These are phyloP conservation scores for Colletotrichum sp. DNA, from an alignment of 2,329 filamentous ascomycete genomes.

Conservation along the genomic window DNA sequence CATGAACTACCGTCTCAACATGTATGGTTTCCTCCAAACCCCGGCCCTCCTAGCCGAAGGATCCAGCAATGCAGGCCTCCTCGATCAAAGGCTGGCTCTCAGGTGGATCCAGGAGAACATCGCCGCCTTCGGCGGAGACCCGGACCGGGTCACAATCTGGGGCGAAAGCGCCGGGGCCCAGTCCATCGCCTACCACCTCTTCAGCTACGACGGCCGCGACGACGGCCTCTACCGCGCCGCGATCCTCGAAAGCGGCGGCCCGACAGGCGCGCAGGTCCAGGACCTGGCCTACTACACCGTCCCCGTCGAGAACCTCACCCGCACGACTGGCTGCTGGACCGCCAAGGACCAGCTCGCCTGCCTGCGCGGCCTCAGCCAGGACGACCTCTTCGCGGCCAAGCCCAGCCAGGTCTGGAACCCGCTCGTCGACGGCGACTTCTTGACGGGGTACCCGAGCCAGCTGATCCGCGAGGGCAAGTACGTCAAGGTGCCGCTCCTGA, in stretches of 20 bases:
- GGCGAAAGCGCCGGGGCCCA: slow-evolving; percentile 50
- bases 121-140: slow-evolving; percentile 53
- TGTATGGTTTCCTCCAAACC: slow-evolving; percentile 59
- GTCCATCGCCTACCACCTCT: slow-evolving; percentile 51
- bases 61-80: slow-evolving; percentile 53
- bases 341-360: slow-evolving; percentile 40
- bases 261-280: slow-evolving; percentile 34
- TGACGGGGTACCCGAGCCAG: slow-evolving; percentile 52
- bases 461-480: slow-evolving; percentile 47
- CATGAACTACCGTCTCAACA: slow-evolving; percentile 58
- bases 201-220: slow-evolving; percentile 60
- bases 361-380: slow-evolving; percentile 36
- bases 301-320: slow-evolving; percentile 38
- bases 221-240: slow-evolving; percentile 59
- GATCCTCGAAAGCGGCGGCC: slow-evolving; percentile 57
- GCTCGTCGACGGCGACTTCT: slow-evolving; percentile 51
- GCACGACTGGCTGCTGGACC: slow-evolving; percentile 38
- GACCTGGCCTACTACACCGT: slow-evolving; percentile 37
- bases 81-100: slow-evolving; percentile 54
- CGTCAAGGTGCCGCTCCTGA: slow-evolving; percentile 48
- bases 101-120: slow-evolving; percentile 61
- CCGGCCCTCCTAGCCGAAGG: slow-evolving; percentile 45
- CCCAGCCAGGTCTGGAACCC: slow-evolving; percentile 46
- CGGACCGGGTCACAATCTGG: slow-evolving; percentile 51
- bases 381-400: slow-evolving; percentile 36